phyloP scores from a whole-genome alignment of 2,329 filamentous ascomycete species.

The Colletotrichum cereale region DNA sequence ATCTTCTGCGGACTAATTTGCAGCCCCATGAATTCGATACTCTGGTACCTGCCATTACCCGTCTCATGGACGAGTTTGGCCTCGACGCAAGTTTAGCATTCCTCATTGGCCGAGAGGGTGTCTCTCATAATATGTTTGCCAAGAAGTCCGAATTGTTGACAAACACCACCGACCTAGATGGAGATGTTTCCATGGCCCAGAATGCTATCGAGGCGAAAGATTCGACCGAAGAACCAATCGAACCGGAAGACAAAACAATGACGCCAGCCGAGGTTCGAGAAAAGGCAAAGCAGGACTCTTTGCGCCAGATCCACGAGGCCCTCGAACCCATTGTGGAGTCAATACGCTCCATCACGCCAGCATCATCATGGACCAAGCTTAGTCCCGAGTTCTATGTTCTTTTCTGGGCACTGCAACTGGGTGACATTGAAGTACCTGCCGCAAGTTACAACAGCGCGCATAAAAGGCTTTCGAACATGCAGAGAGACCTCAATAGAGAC shows the following conservation, averaged over 20 bases:
- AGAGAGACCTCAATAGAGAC: conserved; percentile 76
- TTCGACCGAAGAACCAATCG: conserved; percentile 48
- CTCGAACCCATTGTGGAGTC: conserved; percentile 80
- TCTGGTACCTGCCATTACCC: conserved; percentile 79
- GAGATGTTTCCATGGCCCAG: conserved; percentile 67
- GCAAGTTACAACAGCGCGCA: conserved; percentile 84
- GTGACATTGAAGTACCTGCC: conserved; percentile 82
- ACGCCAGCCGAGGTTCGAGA: conserved; percentile 45
- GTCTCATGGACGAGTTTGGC: conserved; percentile 82
- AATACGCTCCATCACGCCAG: conserved; percentile 71
- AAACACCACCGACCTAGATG: conserved; percentile 62
- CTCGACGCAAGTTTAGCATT: conserved; percentile 87
- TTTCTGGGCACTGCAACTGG: conserved; percentile 91
- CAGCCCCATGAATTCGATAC: conserved; percentile 81
- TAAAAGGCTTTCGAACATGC: conserved; percentile 74
- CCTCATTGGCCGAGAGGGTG: conserved; percentile 80
- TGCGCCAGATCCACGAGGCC: conserved; percentile 71
- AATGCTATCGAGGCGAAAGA: conserved; percentile 37
- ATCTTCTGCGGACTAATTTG: conserved; percentile 86
- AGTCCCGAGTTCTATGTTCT: conserved; percentile 86
- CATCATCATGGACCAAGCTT: conserved; percentile 76
- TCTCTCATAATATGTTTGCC: conserved; percentile 73
- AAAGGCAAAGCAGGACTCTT: conserved; percentile 56
- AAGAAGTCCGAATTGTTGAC: conserved; percentile 45
- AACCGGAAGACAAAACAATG: conserved; percentile 46